Base-by-base conservation (phyloP, 768 basidiomycete genomes). In the Termitomyces sp. region DNA sequence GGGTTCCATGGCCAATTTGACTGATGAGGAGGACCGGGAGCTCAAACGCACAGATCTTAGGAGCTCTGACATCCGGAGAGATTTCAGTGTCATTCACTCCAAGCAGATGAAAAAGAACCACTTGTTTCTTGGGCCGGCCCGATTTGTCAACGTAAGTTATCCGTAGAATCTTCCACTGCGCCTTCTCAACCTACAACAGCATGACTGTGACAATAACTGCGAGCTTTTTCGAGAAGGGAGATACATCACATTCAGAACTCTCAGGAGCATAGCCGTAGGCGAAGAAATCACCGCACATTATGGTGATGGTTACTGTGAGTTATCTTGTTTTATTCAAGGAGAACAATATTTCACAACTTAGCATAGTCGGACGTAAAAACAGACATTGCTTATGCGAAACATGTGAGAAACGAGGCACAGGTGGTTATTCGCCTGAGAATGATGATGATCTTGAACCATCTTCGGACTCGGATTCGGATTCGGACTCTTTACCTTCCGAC, bases 91-190 rank as follows among this genome's bases (percentile, higher is more conserved):
- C 65, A 92, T 94, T 52, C 91, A 93, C 70, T 92, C 90, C 34
- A 89, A 88, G 66, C 89, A 90, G 70, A 87, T 91, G 81, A 93
- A 93, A 77, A 91, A 90, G 73, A 94, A 91, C 65, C 90, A 93
- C 73, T 77, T 94, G 66, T 93, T 94, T 75, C 76, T 94, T 68
- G 91, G 91, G 10, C 92, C 91, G 50, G 92, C 91, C 72, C 87
- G 91, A 67, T 94, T 94, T 74, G 91, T 94, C 59, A 94, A 94
- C 68, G 91, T 93, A 71, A 79, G 89, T 64, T 58, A 57, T 56
- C 62, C 59, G 55, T 73, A 40, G 60, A 61, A 52, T 59, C 61
- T 60, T 59, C 55, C 56, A 45, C 61, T 53, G 61, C 56, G 54
- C 50, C 54, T 57, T 65, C 63, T 62, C 64, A 67, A 67, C 57